These are phyloP conservation scores for Pneumocystis murina DNA, from an alignment of 1,139 yeast species.

Conservation along the genomic window DNA sequence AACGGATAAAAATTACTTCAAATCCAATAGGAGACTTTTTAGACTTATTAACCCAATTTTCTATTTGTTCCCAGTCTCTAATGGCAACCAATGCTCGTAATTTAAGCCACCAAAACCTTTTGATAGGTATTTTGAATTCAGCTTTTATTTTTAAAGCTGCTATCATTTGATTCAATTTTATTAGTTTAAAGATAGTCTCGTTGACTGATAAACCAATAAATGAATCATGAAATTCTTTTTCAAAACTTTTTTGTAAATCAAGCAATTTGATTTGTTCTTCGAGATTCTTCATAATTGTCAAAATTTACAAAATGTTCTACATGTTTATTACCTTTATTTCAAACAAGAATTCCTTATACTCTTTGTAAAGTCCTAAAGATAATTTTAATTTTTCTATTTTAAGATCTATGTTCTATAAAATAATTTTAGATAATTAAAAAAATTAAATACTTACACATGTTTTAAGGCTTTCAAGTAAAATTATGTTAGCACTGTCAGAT, in stretches of 20 bases:
- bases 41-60: constrained; percentile 29
- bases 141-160: constrained; percentile 42
- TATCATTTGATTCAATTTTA: constrained; percentile 44
- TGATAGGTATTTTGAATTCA: constrained; percentile 48
- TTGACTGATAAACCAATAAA: constrained; percentile 41
- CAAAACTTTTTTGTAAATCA: constrained; percentile 38
- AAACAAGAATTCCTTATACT: constrained; percentile 19
- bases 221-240: constrained; percentile 40
- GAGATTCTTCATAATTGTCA: constrained; percentile 19
- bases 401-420: constrained; percentile 9
- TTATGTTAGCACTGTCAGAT: constrained; percentile 31
- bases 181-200: constrained; percentile 40
- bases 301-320: neutral
- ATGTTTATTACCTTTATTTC: constrained; percentile 17
- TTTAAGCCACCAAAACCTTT: constrained; percentile 50
- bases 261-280: constrained; percentile 39
- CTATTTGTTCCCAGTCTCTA: constrained; percentile 50
- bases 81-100: constrained; percentile 38
- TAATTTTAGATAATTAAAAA: neutral
- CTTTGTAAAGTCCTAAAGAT: constrained; percentile 11
- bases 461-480: constrained; percentile 23
- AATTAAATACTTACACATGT: neutral
- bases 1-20: constrained; percentile 17
- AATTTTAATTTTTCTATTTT: constrained; percentile 1
- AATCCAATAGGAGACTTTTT: constrained; percentile 63